Evolutionary conservation across 306 rosid genomes (phyloP), one percentile per base, ranked within the genome.

Genomic region (Macrotyloma uniflorum): DNA sequence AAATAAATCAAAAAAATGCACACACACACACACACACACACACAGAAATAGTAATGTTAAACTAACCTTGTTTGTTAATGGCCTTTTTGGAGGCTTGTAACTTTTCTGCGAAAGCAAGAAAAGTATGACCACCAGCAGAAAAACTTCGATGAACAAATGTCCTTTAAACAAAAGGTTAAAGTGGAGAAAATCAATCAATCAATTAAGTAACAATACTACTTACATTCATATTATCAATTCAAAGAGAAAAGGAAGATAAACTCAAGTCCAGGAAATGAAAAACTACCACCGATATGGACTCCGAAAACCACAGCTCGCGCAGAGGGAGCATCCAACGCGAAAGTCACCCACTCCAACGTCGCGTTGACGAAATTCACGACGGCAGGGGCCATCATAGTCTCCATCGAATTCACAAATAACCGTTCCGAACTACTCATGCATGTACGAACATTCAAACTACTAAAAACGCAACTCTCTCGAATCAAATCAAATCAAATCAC

Each of bases 61-160:
- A 83, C 90, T 12, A 75, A 95, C 99, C 99, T 93, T 88, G 83
- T 86, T 79, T 15, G 93, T 85, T 72, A 95, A 83, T 47, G 99
- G 99, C 76, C 98, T 86, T 80, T 91, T 95, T 36, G 99, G 99
- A 49, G 97, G 99, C 82, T 88, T 95, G 91, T 95, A 95, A 88
- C 99, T 95, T 79, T 95, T 95, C 86, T 89, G 97, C 50, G 98
- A 93, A 72, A 95, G 96, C 61, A 95, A 86, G 85, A 91, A 87
- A 79, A 93, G 81, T 53, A 95, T 95, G 76, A 95, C 99, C 55
- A 90, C 91, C 53, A 90, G 47, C 72, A 95, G 96, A 74, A 95
- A 83, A 73, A 82, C 96, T 77, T 93, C 98, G 55, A 95, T 87
- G 72, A 95, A 89, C 40, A 91, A 83, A 88, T 93, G 99, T 28